These are phyloP conservation scores for Botryobasidium botryosum DNA, from an alignment of 768 basidiomycete species.

Conservation along the genomic window DNA sequence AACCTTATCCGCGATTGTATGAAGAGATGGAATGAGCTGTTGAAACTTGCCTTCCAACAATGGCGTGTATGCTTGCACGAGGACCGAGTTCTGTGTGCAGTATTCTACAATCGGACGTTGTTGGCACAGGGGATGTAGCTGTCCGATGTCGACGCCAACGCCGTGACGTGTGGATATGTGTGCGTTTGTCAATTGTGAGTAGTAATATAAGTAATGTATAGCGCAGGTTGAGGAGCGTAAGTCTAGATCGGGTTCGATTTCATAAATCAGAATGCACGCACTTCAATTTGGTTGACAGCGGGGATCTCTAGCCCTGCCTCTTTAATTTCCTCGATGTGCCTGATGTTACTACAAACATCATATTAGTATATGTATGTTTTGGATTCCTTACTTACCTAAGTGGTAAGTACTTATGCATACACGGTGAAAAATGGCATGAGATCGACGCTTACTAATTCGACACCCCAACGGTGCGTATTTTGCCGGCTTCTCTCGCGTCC, in stretches of 20 bases:
- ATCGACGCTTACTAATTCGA: conserved; percentile 52
- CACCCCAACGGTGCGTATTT: conserved; percentile 58
- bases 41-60: conserved; percentile 29
- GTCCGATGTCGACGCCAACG: too few species aligned
- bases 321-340: conserved; percentile 60
- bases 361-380: too few species aligned
- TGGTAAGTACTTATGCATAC: not conserved
- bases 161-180: not conserved
- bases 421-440: not conserved
- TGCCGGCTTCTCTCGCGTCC: conserved; percentile 42
- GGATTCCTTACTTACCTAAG: too few species aligned
- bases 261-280: too few species aligned
- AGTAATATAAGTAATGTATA: not conserved
- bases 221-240: too few species aligned
- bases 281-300: conserved; percentile 71
- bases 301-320: conserved; percentile 45
- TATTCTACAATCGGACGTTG: conserved; percentile 61
- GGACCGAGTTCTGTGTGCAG: conserved; percentile 40
- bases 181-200: not conserved
- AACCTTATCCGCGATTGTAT: too few species aligned
- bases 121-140: conserved; percentile 77
- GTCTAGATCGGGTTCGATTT: too few species aligned
- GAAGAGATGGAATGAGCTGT: not conserved
- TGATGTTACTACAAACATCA: conserved; percentile 36
- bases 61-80: conserved; percentile 66